These are phyloP conservation scores for Exserohilum rostratum DNA, from an alignment of 2,329 filamentous ascomycete species.

Conservation along the genomic window DNA sequence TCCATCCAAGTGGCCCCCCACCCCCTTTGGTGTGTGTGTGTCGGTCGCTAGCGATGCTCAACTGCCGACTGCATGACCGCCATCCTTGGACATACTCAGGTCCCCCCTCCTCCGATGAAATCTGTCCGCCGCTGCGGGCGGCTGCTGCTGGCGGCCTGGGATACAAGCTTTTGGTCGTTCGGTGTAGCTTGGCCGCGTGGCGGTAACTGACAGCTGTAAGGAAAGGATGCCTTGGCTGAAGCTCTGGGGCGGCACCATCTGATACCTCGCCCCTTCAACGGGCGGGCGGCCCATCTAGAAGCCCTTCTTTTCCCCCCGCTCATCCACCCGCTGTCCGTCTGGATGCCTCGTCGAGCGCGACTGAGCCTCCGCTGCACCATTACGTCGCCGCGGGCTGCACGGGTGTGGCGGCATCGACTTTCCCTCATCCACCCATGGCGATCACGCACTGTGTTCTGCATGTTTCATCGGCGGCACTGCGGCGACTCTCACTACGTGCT, in stretches of 20 bases:
- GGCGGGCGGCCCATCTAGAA: not conserved
- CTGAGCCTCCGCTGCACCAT: not conserved
- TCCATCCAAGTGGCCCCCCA: not conserved
- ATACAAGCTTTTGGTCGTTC: constrained; percentile 11
- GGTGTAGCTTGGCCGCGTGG: constrained; percentile 11
- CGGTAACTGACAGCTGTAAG: constrained; percentile 26
- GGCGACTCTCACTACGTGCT: not conserved
- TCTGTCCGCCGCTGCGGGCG: constrained; percentile 2
- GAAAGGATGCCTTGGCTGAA: constrained; percentile 12
- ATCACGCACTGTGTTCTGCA: constrained; percentile 2
- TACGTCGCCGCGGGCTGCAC: not conserved
- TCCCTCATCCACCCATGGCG: not conserved
- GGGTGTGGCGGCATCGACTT: constrained; percentile 5
- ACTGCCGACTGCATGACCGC: constrained; percentile 7
- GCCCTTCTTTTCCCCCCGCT: too few relatives aligned
- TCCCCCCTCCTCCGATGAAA: constrained; percentile 1
- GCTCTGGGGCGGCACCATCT: not conserved
- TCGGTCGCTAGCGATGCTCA: constrained; percentile 2
- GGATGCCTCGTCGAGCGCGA: not conserved
- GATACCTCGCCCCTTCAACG: not conserved
- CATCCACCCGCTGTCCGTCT: not conserved
- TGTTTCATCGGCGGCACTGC: constrained; percentile 8
- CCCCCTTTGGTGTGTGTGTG: too few relatives aligned
- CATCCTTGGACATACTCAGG: not conserved
- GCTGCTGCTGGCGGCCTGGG: too few relatives aligned